These are phyloP conservation scores for Saccharum hybrid DNA, from an alignment of 202 grass and related monocot genomes.

Conservation along the genomic window DNA sequence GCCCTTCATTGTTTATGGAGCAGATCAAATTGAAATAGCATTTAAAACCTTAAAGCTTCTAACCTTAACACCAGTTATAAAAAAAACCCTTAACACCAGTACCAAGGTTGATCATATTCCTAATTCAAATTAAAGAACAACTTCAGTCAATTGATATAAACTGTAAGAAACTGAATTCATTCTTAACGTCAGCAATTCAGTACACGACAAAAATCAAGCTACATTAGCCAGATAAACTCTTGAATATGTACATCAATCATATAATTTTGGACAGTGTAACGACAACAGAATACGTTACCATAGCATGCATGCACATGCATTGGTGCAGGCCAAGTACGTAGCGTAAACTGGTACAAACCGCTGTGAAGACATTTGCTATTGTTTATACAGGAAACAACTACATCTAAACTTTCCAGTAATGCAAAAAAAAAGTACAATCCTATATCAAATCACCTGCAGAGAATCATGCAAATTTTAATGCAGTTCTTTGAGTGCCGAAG, in stretches of 20 bases:
- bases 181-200: too few relatives aligned
- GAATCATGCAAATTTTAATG: slow-evolving; percentile 30
- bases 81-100: neutral
- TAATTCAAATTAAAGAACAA: slow-evolving; percentile 18
- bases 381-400: slow-evolving; percentile 18
- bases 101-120: slow-evolving; percentile 5
- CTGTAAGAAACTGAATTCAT: neutral
- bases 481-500: neutral
- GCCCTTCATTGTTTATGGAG: neutral
- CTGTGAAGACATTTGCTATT: neutral
- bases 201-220: slow-evolving; percentile 28
- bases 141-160: neutral
- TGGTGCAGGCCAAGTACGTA: slow-evolving; percentile 31
- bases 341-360: neutral
- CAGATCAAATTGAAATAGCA: neutral
- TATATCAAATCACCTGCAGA: neutral
- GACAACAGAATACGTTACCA: neutral
- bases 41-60: neutral
- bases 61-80: neutral
- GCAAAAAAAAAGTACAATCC: neutral
- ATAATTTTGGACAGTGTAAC: slow-evolving; percentile 10
- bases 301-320: slow-evolving; percentile 46
- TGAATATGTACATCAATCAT: neutral
- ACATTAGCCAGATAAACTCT: neutral
- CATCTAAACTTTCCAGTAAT: slow-evolving; percentile 11